phyloP scores from a whole-genome alignment of 73 alveolate species.

The Paramecium primaurelia region DNA sequence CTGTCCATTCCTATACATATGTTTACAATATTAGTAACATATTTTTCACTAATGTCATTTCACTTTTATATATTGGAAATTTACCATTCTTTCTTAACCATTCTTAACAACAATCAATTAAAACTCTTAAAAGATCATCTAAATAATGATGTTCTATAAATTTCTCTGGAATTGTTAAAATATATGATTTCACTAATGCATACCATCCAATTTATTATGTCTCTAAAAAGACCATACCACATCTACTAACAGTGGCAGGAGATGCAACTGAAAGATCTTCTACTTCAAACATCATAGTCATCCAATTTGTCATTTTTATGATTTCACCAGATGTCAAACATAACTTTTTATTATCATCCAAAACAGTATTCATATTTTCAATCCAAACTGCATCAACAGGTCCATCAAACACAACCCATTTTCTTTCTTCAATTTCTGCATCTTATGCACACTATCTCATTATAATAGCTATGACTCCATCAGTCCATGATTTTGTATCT shows the following conservation, averaged over 20 bases:
- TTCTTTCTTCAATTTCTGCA: slow-evolving; percentile 77
- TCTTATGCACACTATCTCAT: slow-evolving; percentile 94
- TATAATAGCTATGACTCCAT: slow-evolving; percentile 92
- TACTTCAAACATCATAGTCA: slow-evolving; percentile 99
- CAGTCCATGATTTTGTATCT: slow-evolving; percentile 93
- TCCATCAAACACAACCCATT: slow-evolving; percentile 95
- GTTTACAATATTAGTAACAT: slow-evolving; percentile 11
- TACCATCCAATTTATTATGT: slow-evolving; percentile 76
- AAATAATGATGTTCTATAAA: background rate
- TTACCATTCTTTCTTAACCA: slow-evolving; percentile 67
- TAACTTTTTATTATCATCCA: slow-evolving; percentile 92
- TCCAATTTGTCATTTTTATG: slow-evolving; percentile 94
- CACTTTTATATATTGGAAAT: slow-evolving; percentile 66
- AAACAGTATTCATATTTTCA: slow-evolving; percentile 96
- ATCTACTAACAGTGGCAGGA: slow-evolving; percentile 99
- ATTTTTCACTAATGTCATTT: slow-evolving; percentile 57
- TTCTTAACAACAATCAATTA: slow-evolving; percentile 27
- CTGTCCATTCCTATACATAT: slow-evolving; percentile 67
- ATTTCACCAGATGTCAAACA: slow-evolving; percentile 91
- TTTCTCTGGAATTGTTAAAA: background rate
- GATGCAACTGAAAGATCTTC: slow-evolving; percentile 99
- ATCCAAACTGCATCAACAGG: slow-evolving; percentile 98
- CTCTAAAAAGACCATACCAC: slow-evolving; percentile 99
- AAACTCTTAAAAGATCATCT: slow-evolving; percentile 19
- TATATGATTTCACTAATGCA: slow-evolving; percentile 54